Conservation (phyloP, 306 rosid genomes). For the Fagus crenata region DNA sequence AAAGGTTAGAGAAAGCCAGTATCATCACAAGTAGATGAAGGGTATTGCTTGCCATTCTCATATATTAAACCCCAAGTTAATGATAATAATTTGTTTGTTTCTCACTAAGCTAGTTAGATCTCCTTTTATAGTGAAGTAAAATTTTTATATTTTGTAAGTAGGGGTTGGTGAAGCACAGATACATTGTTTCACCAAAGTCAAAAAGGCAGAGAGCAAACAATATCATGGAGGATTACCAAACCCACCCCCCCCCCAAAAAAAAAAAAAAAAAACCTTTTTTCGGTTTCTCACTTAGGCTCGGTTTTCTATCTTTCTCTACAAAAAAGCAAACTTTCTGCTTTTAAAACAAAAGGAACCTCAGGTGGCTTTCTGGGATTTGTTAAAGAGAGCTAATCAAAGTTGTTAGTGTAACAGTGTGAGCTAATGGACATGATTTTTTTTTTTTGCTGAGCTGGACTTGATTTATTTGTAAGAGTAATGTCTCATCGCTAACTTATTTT, state of each 20-base stretch:
- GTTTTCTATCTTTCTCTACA: not conserved
- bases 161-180: constrained; percentile 1
- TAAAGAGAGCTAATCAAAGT: not conserved
- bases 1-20: constrained; percentile 9
- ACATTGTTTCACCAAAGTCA: not conserved
- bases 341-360: not conserved
- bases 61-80: not conserved
- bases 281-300: no score
- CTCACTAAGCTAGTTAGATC: not conserved
- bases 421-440: not conserved
- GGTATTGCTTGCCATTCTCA: constrained; percentile 21
- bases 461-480: not conserved
- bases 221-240: constrained; percentile 22
- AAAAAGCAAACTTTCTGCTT: constrained; percentile 6
- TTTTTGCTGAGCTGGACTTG: not conserved
- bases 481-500: no score
- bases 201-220: not conserved
- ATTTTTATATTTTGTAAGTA: not conserved
- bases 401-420: not conserved
- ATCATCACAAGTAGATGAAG: constrained; percentile 8
- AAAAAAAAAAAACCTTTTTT: not conserved
- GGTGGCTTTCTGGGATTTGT: not conserved
- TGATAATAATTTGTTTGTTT: not conserved
- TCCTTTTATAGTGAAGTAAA: not conserved
- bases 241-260: not conserved